Conservation (phyloP, 169 alveolate genomes). For the Miamiensis avidus region DNA sequence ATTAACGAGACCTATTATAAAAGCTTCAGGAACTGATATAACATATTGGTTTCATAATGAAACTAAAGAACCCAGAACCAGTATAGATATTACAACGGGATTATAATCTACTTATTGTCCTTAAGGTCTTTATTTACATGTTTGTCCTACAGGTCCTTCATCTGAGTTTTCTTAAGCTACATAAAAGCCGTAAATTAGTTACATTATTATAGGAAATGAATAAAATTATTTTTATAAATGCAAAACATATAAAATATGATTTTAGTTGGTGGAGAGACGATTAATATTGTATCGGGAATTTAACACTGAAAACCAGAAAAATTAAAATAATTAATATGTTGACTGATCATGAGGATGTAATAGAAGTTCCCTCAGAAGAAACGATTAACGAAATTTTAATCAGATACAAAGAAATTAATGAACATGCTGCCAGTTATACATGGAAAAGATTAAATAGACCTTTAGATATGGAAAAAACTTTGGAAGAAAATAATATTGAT, state of each 20-base stretch:
- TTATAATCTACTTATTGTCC: constrained; percentile 78
- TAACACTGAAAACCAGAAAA: constrained; percentile 76
- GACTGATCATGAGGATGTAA: constrained; percentile 77
- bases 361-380: constrained; percentile 72
- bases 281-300: constrained; percentile 78
- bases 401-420: constrained; percentile 79
- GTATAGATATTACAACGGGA: constrained; percentile 81
- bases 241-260: too few species aligned
- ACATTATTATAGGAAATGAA: too few species aligned
- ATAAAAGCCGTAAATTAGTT: constrained; percentile 44
- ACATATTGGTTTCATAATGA: constrained; percentile 90
- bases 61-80: constrained; percentile 88
- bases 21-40: constrained; percentile 92
- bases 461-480: constrained; percentile 86
- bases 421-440: constrained; percentile 89
- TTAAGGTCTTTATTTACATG: constrained; percentile 79
- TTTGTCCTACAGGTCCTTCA: constrained; percentile 84
- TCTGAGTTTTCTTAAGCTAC: constrained; percentile 49
- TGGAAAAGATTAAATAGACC: constrained; percentile 88
- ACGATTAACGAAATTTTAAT: constrained; percentile 82
- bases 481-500: constrained; percentile 81
- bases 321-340: constrained; percentile 82
- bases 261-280: constrained; percentile 90
- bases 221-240: too few species aligned
- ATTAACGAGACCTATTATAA: constrained; percentile 85